Base-by-base conservation (phyloP, 2,329 filamentous ascomycete species). In the Ophiostoma ips region DNA sequence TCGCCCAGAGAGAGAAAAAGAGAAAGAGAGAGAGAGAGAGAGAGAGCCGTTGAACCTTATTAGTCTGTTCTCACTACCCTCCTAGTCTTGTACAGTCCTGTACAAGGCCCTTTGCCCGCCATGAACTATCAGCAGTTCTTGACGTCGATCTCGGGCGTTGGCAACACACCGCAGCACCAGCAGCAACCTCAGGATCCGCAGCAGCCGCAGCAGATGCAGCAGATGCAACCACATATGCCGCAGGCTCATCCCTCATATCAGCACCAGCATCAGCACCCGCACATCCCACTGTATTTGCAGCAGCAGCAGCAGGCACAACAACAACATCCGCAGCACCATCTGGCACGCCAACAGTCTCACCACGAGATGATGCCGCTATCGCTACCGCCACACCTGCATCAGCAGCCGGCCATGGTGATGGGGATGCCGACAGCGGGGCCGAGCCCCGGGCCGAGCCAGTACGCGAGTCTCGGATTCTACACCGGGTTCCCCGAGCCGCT, bases 401-500 rank as follows among this genome's bases (percentile, higher is more conserved):
- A 64, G 50, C 67, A 60, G 21, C 58, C 60, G 21, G 50, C 60
- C 30, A 54, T 66, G 41, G 60, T 60, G 7, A 55, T 64, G 46
- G 61, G 58, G 24, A 45, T 45, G 43, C 43, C 43, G 28, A 15
- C 43, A 33, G 57, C 44, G 58, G 60, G 63, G 15, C 61, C 67
- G 43, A 46, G 41, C 5, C 50, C 41, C 3, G 62, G 70, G 48
- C 58, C 67, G 28, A 66, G 64, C 24, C 61, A 69, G 7, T 75
- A 74, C 56, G 68, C 70, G 49, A 70, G 62, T 50, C 56, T 72
- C 18, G 68, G 71, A 5, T 75, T 73, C 58, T 72, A 74, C 53
- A 64, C 69, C 11, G 68, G 70, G 11, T 73, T 72, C 52, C 65
- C 71, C 6, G 73, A 77, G 34, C 69, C 71, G 6, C 65, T 69